Evolutionary conservation across 2,329 filamentous ascomycete species (phyloP).

Genomic region (Fusarium kyushuense): DNA sequence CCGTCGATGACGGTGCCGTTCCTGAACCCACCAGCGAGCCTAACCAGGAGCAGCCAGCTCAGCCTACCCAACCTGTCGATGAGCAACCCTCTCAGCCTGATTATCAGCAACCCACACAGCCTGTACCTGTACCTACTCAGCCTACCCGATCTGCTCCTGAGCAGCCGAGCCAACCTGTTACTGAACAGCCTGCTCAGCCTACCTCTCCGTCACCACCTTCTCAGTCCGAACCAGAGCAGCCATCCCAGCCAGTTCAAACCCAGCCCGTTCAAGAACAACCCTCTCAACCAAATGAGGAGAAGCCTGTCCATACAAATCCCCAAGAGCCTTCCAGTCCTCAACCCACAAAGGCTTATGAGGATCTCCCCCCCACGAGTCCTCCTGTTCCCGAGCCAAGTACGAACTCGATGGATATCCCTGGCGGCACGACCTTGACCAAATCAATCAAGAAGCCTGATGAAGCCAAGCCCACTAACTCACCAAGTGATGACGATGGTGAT

Average conservation of each 20-base stretch:
- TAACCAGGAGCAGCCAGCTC: conserved; percentile 15
- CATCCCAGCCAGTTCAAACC: conserved; percentile 14
- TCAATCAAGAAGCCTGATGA: conserved; percentile 45
- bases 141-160: conserved; percentile 10
- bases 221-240: conserved; percentile 4
- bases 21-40: conserved; percentile 31
- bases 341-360: conserved; percentile 27
- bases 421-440: conserved; percentile 45
- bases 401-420: conserved; percentile 16
- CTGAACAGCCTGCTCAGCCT: conserved; percentile 19
- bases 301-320: conserved; percentile 17
- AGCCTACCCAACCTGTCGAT: conserved; percentile 23
- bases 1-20: conserved; percentile 43
- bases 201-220: neutral
- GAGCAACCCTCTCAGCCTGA: conserved; percentile 18
- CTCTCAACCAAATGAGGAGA: conserved; percentile 16
- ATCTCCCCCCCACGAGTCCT: conserved; percentile 21
- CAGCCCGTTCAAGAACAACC: conserved; percentile 17
- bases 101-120: conserved; percentile 20
- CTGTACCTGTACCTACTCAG: conserved; percentile 14
- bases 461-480: conserved; percentile 24
- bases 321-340: conserved; percentile 24
- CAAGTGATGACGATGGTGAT: conserved; percentile 1
- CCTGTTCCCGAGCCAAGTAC: conserved; percentile 27
- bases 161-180: conserved; percentile 17